Evolutionary conservation across 2,329 filamentous ascomycete genomes (phyloP).

Genomic region (Alternaria tenuissima): DNA sequence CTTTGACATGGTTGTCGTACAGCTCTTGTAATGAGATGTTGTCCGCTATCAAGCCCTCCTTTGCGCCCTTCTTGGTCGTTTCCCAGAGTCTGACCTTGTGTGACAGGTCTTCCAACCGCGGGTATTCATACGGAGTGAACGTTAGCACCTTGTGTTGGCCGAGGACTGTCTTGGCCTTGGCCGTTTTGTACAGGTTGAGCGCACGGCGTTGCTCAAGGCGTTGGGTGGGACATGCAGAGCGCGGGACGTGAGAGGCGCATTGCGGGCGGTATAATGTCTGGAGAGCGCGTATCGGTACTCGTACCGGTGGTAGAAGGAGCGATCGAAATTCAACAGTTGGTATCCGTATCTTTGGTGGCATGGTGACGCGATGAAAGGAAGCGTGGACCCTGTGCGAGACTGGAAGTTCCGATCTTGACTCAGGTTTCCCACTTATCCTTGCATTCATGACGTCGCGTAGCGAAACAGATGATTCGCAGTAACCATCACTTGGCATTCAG

Average conservation of each 20-base stretch:
- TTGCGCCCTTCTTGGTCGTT: neutral
- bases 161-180: slow-evolving; percentile 30
- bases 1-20: slow-evolving; percentile 27
- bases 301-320: slow-evolving; percentile 29
- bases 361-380: slow-evolving; percentile 14
- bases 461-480: neutral
- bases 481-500: neutral
- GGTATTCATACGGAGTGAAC: slow-evolving; percentile 15
- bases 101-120: slow-evolving; percentile 13
- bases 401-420: slow-evolving; percentile 7
- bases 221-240: slow-evolving; percentile 15
- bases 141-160: slow-evolving; percentile 39
- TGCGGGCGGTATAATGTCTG: slow-evolving; percentile 22
- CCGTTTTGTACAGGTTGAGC: slow-evolving; percentile 41
- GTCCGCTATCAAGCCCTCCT: slow-evolving; percentile 13
- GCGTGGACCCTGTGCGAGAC: neutral
- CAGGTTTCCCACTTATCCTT: neutral
- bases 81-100: slow-evolving; percentile 33
- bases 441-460: neutral
- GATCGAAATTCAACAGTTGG: slow-evolving; percentile 29
- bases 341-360: slow-evolving; percentile 23
- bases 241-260: slow-evolving; percentile 12
- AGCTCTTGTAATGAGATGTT: slow-evolving; percentile 31
- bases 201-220: slow-evolving; percentile 31
- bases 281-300: slow-evolving; percentile 21